Base-by-base conservation (phyloP, 352 stramenopile genomes). In the Phytophthora sp. region DNA sequence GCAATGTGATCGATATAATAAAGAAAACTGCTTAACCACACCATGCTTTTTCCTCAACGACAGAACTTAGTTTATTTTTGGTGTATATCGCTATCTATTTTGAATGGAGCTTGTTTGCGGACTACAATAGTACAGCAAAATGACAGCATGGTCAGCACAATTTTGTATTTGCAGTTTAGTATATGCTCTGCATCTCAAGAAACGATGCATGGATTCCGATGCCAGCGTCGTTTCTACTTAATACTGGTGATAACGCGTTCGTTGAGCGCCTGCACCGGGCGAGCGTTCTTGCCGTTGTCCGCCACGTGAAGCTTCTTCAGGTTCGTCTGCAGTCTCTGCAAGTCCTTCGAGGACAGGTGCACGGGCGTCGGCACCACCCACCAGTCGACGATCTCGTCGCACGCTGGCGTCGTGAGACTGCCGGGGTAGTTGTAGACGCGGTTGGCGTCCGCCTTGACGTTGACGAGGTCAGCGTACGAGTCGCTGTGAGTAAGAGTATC, bases 301-400 rank as follows among this genome's bases (percentile, higher is more conserved):
- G 67, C 38, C 17, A 66, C 54, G 21, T 67, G 60, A 15, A 69
- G 63, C 20, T 67, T 17, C 21, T 54, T 49, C 11, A 73, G 49
- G 32, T 69, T 62, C 13, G 59, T 45, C 15, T 51, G 41, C 32
- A 86, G 42, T 0, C 62, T 45, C 31, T 68, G 20, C n/a, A 82
- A 54, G 35, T 84, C 72, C 4, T 44, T 44, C 7, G 45, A 48
- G 0, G 72, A 79, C 41, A 84, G 48, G 26, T 59, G 6, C 1
- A 39, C 32, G 13, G 32, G 32, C 32, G 32, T 18, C 32, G 32
- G 32, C 32, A 88, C 43, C 30, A 88, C 72, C 74, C 76, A 88
- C 79, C 76, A 86, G 53, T 84, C 69, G n/a, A 84, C 76, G 20
- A 69, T 72, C 56, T 88, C 78, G 18, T 55, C 44, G 44, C 78